Conservation (phyloP, 768 basidiomycete species). For the Tulasnella sp. region DNA sequence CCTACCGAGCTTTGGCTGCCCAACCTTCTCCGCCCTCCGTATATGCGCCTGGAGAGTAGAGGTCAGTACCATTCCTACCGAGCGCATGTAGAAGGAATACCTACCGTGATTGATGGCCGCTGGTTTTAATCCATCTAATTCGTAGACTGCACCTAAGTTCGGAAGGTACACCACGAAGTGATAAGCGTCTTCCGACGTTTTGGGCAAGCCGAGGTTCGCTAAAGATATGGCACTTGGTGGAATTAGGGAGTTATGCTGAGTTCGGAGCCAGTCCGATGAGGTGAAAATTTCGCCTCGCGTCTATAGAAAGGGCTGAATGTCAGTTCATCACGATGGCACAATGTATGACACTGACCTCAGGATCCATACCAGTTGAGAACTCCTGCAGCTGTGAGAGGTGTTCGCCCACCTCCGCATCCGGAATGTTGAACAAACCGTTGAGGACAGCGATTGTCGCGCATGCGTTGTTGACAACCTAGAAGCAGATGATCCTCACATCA, state of each 20-base stretch:
- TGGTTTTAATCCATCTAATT: constrained; percentile 82
- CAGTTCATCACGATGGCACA: background rate
- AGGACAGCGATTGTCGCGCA: constrained; percentile 93
- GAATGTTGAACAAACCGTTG: constrained; percentile 80
- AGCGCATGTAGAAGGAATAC: background rate
- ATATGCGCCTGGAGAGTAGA: constrained; percentile 23
- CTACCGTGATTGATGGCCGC: constrained; percentile 72
- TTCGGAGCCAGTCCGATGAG: constrained; percentile 66
- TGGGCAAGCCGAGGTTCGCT: constrained; percentile 60
- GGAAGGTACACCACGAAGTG: constrained; percentile 96
- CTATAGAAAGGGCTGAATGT: constrained; percentile 6
- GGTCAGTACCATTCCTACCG: background rate
- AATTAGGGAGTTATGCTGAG: constrained; percentile 87
- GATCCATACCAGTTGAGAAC: constrained; percentile 80
- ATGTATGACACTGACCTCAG: constrained; percentile 33
- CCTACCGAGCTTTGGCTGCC: constrained; percentile 67
- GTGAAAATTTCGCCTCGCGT: constrained; percentile 72
- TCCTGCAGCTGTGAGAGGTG: constrained; percentile 61
- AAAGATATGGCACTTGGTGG: constrained; percentile 81
- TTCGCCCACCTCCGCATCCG: constrained; percentile 46
- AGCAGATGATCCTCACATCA: background rate
- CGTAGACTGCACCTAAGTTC: constrained; percentile 70
- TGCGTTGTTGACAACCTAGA: constrained; percentile 82
- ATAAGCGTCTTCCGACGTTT: constrained; percentile 70
- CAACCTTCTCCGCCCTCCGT: constrained; percentile 66